A percentile compares a stretch with the other conserved stretches of the same genome.
These are phyloP conservation scores for Plantago ovata DNA, from an alignment of 257 asterid species.

Conservation along the genomic window DNA sequence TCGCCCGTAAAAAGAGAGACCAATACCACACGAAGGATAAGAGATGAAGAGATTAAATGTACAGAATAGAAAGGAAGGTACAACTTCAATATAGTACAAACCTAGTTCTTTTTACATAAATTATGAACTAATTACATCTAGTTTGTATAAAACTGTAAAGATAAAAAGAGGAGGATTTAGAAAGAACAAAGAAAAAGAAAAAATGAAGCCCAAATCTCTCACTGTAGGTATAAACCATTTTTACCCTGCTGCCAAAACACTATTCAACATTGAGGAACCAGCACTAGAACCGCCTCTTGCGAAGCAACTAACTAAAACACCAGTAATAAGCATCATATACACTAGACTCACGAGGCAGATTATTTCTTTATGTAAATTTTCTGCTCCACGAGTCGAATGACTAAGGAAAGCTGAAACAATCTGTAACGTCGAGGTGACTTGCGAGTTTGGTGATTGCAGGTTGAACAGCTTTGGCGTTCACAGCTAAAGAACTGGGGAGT, in stretches of 20 bases:
- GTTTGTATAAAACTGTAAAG: too few relatives aligned
- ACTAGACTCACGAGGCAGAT: background rate
- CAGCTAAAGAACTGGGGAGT: constrained; percentile 62
- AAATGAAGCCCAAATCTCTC: constrained; percentile 10
- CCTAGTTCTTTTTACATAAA: too few relatives aligned
- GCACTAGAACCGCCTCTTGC: constrained; percentile 2
- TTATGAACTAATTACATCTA: too few relatives aligned
- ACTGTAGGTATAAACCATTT: constrained; percentile 15
- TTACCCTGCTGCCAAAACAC: constrained; percentile 3
- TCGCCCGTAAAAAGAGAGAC: too few relatives aligned
- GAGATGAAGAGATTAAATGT: too few relatives aligned
- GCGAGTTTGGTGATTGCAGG: constrained; percentile 62
- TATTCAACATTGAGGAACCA: constrained; percentile 9
- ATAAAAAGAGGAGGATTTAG: too few relatives aligned
- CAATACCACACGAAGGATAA: too few relatives aligned
- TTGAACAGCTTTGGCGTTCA: constrained; percentile 55
- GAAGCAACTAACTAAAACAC: constrained; percentile 12
- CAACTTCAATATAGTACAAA: too few relatives aligned
- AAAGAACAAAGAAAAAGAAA: constrained; percentile 14
- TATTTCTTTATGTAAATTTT: constrained; percentile 16
- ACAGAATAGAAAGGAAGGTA: too few relatives aligned
- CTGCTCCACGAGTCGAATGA: constrained; percentile 6
- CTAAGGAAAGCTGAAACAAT: constrained; percentile 48
- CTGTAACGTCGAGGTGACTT: constrained; percentile 50
- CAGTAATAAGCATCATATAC: background rate